Percentiles rank a stretch among this genome's conserved stretches.
These are phyloP conservation scores for Gilbertella persicaria DNA, from an alignment of 371 early-diverging fungal species.

Conservation along the genomic window DNA sequence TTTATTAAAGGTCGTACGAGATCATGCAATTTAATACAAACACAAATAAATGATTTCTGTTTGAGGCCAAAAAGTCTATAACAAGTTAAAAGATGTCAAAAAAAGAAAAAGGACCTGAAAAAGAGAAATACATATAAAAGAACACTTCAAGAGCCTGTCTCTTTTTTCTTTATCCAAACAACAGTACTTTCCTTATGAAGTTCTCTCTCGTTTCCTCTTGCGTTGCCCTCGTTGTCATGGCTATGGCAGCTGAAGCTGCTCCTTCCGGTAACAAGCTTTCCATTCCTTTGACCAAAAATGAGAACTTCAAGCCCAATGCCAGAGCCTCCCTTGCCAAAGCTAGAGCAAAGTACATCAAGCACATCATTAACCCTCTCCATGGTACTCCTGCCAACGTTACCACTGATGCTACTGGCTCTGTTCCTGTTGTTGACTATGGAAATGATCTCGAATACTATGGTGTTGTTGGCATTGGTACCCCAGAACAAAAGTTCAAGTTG, in stretches of 20 bases:
- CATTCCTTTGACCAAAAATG: conserved; percentile 18
- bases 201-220: conserved; percentile 14
- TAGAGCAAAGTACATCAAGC: conserved; percentile 20
- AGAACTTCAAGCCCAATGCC: conserved; percentile 17
- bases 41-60: too few species aligned
- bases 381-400: background rate
- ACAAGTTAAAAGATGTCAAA: background rate
- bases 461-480: conserved; percentile 76
- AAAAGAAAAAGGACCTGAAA: background rate
- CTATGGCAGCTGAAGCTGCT: conserved; percentile 12
- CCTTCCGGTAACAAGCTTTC: conserved; percentile 9
- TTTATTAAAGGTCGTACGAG: background rate
- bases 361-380: background rate
- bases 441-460: conserved; percentile 68
- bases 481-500: conserved; percentile 74
- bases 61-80: background rate
- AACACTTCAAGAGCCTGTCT: background rate
- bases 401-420: conserved; percentile 3
- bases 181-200: conserved; percentile 4
- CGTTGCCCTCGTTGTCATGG: conserved; percentile 9
- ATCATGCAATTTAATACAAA: background rate
- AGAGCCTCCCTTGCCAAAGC: conserved; percentile 15
- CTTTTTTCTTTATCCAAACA: background rate
- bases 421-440: conserved; percentile 21
- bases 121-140: too few species aligned